phyloP scores from a whole-genome alignment of 441 rosid genomes.

The Aquilaria agallochum region DNA sequence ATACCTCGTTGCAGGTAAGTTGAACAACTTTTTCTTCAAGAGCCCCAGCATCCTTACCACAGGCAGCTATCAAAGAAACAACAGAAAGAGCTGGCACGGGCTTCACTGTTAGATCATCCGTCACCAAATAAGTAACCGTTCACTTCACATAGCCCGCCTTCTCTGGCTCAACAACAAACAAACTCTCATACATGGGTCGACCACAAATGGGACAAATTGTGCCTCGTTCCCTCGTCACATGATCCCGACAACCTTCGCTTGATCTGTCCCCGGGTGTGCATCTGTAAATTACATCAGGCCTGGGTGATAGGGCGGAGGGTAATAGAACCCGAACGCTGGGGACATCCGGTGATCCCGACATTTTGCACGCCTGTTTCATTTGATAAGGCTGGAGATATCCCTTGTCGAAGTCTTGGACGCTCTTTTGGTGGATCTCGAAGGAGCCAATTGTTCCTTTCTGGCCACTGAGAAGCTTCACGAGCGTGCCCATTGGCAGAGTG shows the following conservation, averaged over 20 bases:
- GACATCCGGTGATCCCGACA: not conserved
- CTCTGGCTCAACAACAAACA: too few relatives aligned
- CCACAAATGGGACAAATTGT: too few relatives aligned
- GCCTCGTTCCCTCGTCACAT: not conserved
- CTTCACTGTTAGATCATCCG: slow-evolving; percentile 25
- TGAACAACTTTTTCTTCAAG: slow-evolving; percentile 3
- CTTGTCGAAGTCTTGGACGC: slow-evolving; percentile 9
- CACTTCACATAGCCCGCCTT: slow-evolving; percentile 16
- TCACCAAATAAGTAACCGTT: slow-evolving; percentile 25
- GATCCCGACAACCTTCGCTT: too few relatives aligned
- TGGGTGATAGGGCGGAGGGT: too few relatives aligned
- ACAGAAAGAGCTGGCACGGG: slow-evolving; percentile 17
- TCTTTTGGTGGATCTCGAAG: slow-evolving; percentile 1
- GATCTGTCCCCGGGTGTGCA: too few relatives aligned
- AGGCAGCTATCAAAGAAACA: slow-evolving; percentile 3
- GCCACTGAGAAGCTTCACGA: slow-evolving; percentile 5
- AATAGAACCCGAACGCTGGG: too few relatives aligned
- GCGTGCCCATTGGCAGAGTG: slow-evolving; percentile 20
- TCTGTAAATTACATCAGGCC: too few relatives aligned
- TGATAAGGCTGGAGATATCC: slow-evolving; percentile 7
- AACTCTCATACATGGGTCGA: too few relatives aligned
- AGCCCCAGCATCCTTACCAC: not conserved
- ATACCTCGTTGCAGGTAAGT: slow-evolving; percentile 1
- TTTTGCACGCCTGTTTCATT: not conserved
- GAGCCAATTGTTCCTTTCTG: slow-evolving; percentile 10